Evolutionary conservation across 2,329 filamentous ascomycete species (phyloP), one percentile per base, ranked within the genome.

Genomic region (Phialocephala subalpina): DNA sequence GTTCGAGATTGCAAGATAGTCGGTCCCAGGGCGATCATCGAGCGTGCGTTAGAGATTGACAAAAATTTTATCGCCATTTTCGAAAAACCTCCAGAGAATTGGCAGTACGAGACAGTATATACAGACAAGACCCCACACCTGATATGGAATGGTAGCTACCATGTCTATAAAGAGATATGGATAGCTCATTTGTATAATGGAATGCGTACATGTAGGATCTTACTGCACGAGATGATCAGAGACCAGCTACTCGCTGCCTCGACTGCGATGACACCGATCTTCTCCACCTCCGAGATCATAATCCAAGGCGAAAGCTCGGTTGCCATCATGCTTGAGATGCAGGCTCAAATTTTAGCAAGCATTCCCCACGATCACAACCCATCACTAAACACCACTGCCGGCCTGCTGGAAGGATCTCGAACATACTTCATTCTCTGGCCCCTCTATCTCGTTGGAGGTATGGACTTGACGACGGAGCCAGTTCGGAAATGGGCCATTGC

Each of bases 1-100:
- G 63, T 73, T 9, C 16, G 49, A 20, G 62, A 66, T 1, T 33
- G 62, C 4, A 62, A 60, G 8, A 45, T 85, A 82, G 82, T 60
- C 20, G 69, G 65, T 22, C 65, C 70, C 3, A 33, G 52, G n/a
- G 64, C 58, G 20, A 69, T 75, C 12, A 58, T 76, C 2, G 33
- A 61, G 1, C 47, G 53, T 38, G 73, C 68, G 5, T 42, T 75
- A 5, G 66, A 71, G 18, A 22, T 77, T 3, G 74, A 76, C 57
- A 52, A 38, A 2, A 55, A 60, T 20, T 73, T 76, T 27, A 36
- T 65, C 22, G 55, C 67, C 1, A 33, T 68, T 1, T 69, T 66
- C 18, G 49, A 52, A 8, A 53, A 67, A 11, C 33, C 70, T 0
- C 71, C 72, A 1, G 14, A 61, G 9, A 52, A 66, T 7, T 77